phyloP scores from a whole-genome alignment of 2,329 filamentous ascomycete species.

The Cercospora sp. region DNA sequence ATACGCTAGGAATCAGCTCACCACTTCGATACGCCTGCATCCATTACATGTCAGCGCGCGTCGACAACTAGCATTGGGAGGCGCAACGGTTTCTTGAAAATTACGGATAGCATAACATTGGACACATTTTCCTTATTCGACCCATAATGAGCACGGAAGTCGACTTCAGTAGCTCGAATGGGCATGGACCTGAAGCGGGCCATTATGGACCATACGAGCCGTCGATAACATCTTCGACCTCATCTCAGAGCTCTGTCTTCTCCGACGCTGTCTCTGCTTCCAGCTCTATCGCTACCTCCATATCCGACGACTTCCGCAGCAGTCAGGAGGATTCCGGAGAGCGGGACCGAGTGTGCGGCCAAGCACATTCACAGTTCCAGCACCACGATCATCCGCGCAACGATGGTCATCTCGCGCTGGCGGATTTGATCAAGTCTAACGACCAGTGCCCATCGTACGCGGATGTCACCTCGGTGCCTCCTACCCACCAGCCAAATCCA shows the following conservation, averaged over 20 bases:
- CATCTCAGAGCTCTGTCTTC: slow-evolving; percentile 75
- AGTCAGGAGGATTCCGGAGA: slow-evolving; percentile 36
- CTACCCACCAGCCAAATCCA: slow-evolving; percentile 62
- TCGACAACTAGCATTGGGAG: slow-evolving; percentile 36
- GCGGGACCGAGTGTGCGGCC: slow-evolving; percentile 27
- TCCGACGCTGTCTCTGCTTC: slow-evolving; percentile 58
- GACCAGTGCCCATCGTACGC: slow-evolving; percentile 34
- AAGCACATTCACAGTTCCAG: slow-evolving; percentile 24
- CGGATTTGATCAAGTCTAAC: slow-evolving; percentile 18
- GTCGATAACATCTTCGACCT: slow-evolving; percentile 71
- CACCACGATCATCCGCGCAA: slow-evolving; percentile 15
- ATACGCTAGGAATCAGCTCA: neutral
- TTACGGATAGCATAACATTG: slow-evolving; percentile 30
- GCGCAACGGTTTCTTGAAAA: slow-evolving; percentile 30
- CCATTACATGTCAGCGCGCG: slow-evolving; percentile 26
- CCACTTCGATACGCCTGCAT: slow-evolving; percentile 2
- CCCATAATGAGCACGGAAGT: slow-evolving; percentile 34
- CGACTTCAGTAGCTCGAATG: slow-evolving; percentile 25
- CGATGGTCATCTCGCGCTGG: slow-evolving; percentile 13
- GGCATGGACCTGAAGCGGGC: slow-evolving; percentile 39
- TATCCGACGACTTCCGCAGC: slow-evolving; percentile 60
- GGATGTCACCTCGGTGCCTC: slow-evolving; percentile 52
- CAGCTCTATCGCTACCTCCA: slow-evolving; percentile 57
- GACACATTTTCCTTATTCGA: slow-evolving; percentile 27
- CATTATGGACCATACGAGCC: slow-evolving; percentile 60